Evolutionary conservation across 768 basidiomycete genomes (phyloP).

Genomic region (Rhizopogon rudus): DNA sequence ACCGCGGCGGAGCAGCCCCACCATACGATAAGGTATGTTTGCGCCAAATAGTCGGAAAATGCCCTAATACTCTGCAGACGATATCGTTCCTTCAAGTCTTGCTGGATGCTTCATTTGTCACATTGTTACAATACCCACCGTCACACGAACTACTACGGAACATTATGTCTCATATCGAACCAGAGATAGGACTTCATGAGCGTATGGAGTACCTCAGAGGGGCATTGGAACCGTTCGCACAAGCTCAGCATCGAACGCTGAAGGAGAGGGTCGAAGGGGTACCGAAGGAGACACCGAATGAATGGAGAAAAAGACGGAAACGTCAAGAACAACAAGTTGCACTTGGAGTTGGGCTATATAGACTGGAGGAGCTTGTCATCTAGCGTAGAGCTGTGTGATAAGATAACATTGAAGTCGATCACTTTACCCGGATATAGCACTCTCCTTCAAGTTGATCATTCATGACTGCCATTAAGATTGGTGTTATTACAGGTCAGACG

Average conservation of each 20-base stretch:
- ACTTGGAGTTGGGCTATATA: constrained; percentile 60
- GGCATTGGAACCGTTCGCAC: constrained; percentile 53
- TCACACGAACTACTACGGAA: constrained; percentile 48
- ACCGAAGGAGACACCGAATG: constrained; percentile 28
- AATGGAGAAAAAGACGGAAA: constrained; percentile 52
- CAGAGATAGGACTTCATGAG: constrained; percentile 48
- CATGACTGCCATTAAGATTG: constrained; percentile 20
- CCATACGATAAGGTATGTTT: constrained; percentile 19
- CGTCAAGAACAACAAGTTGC: constrained; percentile 46
- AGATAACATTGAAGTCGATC: not conserved
- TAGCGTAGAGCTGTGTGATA: constrained; percentile 19
- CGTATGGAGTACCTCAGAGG: constrained; percentile 54
- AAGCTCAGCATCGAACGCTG: constrained; percentile 44
- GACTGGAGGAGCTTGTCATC: constrained; percentile 64
- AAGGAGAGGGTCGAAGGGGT: constrained; percentile 35
- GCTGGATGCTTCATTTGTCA: constrained; percentile 69
- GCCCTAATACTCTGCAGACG: constrained; percentile 36
- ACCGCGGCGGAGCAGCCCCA: constrained; percentile 5
- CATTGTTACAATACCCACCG: constrained; percentile 58
- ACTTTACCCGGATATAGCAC: not conserved
- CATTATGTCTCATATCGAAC: constrained; percentile 47
- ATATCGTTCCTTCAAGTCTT: constrained; percentile 57
- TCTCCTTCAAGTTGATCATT: not conserved
- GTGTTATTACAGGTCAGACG: constrained; percentile 23
- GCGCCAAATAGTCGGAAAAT: constrained; percentile 46